phyloP scores from a whole-genome alignment of 129 eudicot species.

The Lactuca sativa region DNA sequence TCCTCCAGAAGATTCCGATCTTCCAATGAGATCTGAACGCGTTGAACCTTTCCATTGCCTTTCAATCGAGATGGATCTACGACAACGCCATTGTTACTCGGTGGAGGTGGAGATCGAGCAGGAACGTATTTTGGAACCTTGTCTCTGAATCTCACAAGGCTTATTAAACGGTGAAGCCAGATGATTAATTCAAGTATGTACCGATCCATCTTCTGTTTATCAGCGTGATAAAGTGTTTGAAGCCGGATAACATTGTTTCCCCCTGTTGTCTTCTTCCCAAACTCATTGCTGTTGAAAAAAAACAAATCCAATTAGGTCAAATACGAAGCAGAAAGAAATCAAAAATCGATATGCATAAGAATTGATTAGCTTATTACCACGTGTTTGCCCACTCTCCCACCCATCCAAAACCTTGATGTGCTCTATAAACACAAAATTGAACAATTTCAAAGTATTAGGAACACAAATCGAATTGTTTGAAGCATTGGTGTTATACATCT shows the following conservation, averaged over 20 bases:
- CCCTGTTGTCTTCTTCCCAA: constrained; percentile 60
- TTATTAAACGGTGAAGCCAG: constrained; percentile 77
- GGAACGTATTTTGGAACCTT: constrained; percentile 50
- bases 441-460: constrained; percentile 6
- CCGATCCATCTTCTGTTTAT: constrained; percentile 66
- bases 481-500: background rate
- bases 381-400: constrained; percentile 96
- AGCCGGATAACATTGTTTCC: constrained; percentile 59
- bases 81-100: background rate
- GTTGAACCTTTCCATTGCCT: constrained; percentile 7
- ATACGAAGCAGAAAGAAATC: background rate
- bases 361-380: constrained; percentile 54
- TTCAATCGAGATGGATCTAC: constrained; percentile 17
- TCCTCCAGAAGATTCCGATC: constrained; percentile 61
- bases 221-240: constrained; percentile 94
- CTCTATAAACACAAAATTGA: constrained; percentile 43
- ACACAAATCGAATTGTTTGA: constrained; percentile 1
- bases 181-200: constrained; percentile 70
- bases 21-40: constrained; percentile 51
- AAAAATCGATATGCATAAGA: background rate
- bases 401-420: constrained; percentile 97
- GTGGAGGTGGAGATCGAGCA: constrained; percentile 41
- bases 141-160: constrained; percentile 65
- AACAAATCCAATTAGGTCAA: background rate
- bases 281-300: constrained; percentile 59